These are phyloP conservation scores for Alternaria metachromatica DNA, from an alignment of 2,329 filamentous ascomycete genomes.

Conservation along the genomic window DNA sequence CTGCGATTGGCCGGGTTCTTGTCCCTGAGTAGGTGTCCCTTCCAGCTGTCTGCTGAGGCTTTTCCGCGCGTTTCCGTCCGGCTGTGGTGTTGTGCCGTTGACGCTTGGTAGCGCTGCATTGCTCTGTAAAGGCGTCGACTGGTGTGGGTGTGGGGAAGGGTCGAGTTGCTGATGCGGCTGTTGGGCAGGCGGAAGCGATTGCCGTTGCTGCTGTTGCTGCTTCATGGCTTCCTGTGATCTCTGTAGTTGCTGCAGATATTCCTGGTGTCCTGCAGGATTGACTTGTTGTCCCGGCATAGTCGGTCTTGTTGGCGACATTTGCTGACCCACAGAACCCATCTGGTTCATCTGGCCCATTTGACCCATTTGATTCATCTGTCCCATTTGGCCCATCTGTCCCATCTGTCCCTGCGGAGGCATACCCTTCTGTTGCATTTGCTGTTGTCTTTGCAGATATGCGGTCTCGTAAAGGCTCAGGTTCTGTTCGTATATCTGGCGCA, in stretches of 20 bases:
- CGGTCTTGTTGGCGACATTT: constrained; percentile 47
- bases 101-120: constrained; percentile 55
- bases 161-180: constrained; percentile 31
- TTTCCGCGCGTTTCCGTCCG: constrained; percentile 44
- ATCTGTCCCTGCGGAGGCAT: constrained; percentile 38
- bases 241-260: constrained; percentile 54
- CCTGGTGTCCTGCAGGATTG: constrained; percentile 59
- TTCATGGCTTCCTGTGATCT: constrained; percentile 50
- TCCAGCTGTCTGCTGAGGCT: constrained; percentile 48
- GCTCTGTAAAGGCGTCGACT: constrained; percentile 54
- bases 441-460: constrained; percentile 65
- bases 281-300: constrained; percentile 36
- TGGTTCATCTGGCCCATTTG: constrained; percentile 1
- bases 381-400: constrained; percentile 12
- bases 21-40: constrained; percentile 43
- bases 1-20: constrained; percentile 34
- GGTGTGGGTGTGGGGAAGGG: constrained; percentile 22
- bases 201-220: constrained; percentile 38
- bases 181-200: constrained; percentile 49
- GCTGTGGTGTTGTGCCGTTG: constrained; percentile 58
- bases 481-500: constrained; percentile 75
- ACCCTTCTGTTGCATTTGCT: constrained; percentile 49
- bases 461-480: constrained; percentile 81
- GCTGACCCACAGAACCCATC: constrained; percentile 29
- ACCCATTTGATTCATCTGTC: constrained; percentile 7